Evolutionary conservation across 2,329 filamentous ascomycete genomes (phyloP), one percentile per base, ranked within the genome.

Genomic region (Neodidymelliopsis sp.): DNA sequence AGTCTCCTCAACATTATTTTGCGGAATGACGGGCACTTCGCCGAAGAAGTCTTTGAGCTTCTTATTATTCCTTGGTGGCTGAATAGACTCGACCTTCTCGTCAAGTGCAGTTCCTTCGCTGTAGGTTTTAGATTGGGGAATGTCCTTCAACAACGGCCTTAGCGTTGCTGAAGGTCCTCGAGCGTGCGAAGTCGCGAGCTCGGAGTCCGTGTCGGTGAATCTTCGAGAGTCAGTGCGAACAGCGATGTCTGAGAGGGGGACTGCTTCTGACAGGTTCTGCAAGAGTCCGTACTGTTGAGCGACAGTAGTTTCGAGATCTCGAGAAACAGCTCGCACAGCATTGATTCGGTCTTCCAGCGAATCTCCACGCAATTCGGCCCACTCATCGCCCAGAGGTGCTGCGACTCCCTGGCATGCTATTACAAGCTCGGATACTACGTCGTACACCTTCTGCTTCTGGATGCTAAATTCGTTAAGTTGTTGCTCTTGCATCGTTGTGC

Each of bases 371-470:
- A 92, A 80, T 69, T 96, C 91, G 4, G 92, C 85, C 94, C 94
- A 99, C 74, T 99, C 94, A 69, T 99, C 94, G 7, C 88, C 90
- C 31, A 99, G 75, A 5, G 94, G 94, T 7, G 90, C 90, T 5
- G 91, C 90, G n/a, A 97, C 88, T 18, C 89, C 86, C 74, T 99
- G 94, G 65, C 92, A 97, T 49, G 88, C 86, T 38, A 96, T 76
- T 4, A 97, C 77, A 20, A 99, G 82, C 69, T 97, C 94, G 7
- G 91, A 92, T 45, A 96, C 88, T 50, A 91, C 89, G 72, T 97
- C 94, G 73, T 97, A 97, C 13, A 96, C 80, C 61, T 88, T 89
- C 72, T 99, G 94, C 74, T 97, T 97, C 71, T 96, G 90, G 23
- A 87, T 83, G 65, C 86, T 87, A 70, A 97, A 97, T 61, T 97